Base-by-base conservation (phyloP, 148 eudicot genomes). In the Arbutus unedo region DNA sequence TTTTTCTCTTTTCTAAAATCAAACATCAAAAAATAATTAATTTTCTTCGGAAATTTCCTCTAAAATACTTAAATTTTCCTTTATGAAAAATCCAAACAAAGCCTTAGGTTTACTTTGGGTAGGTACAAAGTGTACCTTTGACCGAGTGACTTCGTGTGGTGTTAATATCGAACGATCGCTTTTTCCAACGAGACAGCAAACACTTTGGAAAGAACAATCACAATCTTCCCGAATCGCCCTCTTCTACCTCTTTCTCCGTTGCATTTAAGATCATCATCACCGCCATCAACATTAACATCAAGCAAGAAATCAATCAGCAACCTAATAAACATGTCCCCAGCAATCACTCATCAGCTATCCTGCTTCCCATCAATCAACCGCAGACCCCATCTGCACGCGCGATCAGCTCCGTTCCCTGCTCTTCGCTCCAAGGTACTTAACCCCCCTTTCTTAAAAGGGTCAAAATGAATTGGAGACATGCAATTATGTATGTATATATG, bases 361-460 rank as follows among this genome's bases (percentile, higher is more conserved):
- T 81, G 78, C 67, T 74, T 73, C 70, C 43, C 66, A 3, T 47
- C 83, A 43, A 55, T 81, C 79, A 45, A 47, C 31, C 83, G 68
- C 54, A 31, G 71, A 7, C 45, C 43, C 16, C 78, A 55, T 25
- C 44, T 21, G 3, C 78, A 4, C 6, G 47, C 54, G 1, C 78
- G 78, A 55, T 56, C 79, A 14, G 25, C 55, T 23, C 56, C 70
- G 6, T 71, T 51, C 77, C 53, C 18, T 14, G 11, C 51, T 57
- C 41, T 81, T 81, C 83, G 83, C 45, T 53, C 55, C 21, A 81
- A 81, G 83, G 83, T 81, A 72, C 15, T 2, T 4, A 5, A n/a
- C n/a, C 41, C 4, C 19, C 11, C 38, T 38, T 68, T 6, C 45
- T 47, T 44, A 9, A 10, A 10, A 2, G 56, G 56, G 56, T 11